Evolutionary conservation across 2,329 filamentous ascomycete species (phyloP).

Genomic region (Cyclaneusma minus): DNA sequence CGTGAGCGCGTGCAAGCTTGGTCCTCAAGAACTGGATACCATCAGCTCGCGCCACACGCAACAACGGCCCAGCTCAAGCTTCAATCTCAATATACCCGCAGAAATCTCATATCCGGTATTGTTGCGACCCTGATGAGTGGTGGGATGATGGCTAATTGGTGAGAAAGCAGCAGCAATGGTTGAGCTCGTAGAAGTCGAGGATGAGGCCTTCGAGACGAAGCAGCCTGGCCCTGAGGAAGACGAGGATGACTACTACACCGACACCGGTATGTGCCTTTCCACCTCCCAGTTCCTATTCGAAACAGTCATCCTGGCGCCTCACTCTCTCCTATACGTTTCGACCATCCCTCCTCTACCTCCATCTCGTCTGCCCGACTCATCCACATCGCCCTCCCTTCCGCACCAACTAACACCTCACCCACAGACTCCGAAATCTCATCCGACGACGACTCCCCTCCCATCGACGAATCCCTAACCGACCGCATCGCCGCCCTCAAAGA

Average conservation of each 20-base stretch:
- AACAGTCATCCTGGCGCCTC: too few relatives aligned
- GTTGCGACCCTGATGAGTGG: too few relatives aligned
- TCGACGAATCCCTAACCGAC: slow-evolving; percentile 47
- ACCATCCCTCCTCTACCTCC: slow-evolving; percentile 2
- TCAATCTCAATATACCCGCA: too few relatives aligned
- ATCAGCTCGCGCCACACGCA: too few relatives aligned
- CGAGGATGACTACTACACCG: slow-evolving; percentile 75
- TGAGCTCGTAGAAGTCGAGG: slow-evolving; percentile 89
- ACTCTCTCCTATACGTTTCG: slow-evolving; percentile 3
- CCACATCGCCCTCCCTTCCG: too few relatives aligned
- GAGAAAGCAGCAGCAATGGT: too few relatives aligned
- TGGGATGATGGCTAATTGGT: too few relatives aligned
- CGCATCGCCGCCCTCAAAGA: slow-evolving; percentile 59
- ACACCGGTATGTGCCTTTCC: slow-evolving; percentile 52
- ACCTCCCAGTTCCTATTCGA: neutral
- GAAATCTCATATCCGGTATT: too few relatives aligned
- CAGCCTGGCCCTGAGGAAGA: slow-evolving; percentile 54
- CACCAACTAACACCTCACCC: slow-evolving; percentile 6
- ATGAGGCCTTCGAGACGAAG: slow-evolving; percentile 76
- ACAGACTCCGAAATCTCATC: slow-evolving; percentile 73
- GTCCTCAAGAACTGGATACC: too few relatives aligned
- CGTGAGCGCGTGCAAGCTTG: too few relatives aligned
- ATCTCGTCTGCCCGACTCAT: slow-evolving; percentile 4
- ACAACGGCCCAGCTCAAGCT: too few relatives aligned
- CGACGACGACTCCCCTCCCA: slow-evolving; percentile 44